Conservation (phyloP, 2,329 filamentous ascomycete species). For the Dactylonectria macrodidyma region DNA sequence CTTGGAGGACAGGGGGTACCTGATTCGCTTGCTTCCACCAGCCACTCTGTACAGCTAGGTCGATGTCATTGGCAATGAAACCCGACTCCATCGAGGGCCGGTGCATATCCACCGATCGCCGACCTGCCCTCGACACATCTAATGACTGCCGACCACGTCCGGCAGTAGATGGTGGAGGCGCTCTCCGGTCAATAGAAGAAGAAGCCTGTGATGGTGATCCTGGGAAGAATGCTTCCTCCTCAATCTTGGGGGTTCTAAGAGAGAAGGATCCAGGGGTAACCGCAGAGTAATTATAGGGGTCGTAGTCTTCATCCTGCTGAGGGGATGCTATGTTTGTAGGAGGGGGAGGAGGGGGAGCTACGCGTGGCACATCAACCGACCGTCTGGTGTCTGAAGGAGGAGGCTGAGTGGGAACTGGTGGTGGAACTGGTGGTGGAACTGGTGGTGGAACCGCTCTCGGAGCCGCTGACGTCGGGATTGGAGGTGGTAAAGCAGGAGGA, state of each 20-base stretch:
- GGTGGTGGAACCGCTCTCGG: conserved; percentile 76
- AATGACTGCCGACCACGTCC: conserved; percentile 52
- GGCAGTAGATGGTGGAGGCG: conserved; percentile 56
- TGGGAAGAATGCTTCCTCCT: conserved; percentile 65
- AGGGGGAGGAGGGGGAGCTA: conserved; percentile 77
- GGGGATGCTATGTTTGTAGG: conserved; percentile 64
- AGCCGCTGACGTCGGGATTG: conserved; percentile 66
- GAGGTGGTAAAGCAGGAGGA: conserved; percentile 67
- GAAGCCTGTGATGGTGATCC: conserved; percentile 61
- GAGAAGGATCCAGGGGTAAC: conserved; percentile 52
- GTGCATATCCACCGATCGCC: conserved; percentile 80
- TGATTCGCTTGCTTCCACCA: conserved; percentile 92
- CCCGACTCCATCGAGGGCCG: conserved; percentile 84
- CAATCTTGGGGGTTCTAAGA: conserved; percentile 56
- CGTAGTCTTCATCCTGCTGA: conserved; percentile 76
- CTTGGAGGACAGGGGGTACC: conserved; percentile 86
- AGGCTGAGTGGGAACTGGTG: conserved; percentile 75
- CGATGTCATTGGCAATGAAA: conserved; percentile 90
- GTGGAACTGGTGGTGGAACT: conserved; percentile 76
- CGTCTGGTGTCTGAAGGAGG: conserved; percentile 67
- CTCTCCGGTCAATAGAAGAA: conserved; percentile 63
- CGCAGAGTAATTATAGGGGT: conserved; percentile 72
- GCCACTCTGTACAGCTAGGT: conserved; percentile 79
- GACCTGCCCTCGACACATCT: conserved; percentile 56
- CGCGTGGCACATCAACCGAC: conserved; percentile 80